A percentile compares a stretch with the other conserved stretches of the same genome.
These are phyloP conservation scores for Cordia subcordata DNA, from an alignment of 257 asterid species.

Conservation along the genomic window DNA sequence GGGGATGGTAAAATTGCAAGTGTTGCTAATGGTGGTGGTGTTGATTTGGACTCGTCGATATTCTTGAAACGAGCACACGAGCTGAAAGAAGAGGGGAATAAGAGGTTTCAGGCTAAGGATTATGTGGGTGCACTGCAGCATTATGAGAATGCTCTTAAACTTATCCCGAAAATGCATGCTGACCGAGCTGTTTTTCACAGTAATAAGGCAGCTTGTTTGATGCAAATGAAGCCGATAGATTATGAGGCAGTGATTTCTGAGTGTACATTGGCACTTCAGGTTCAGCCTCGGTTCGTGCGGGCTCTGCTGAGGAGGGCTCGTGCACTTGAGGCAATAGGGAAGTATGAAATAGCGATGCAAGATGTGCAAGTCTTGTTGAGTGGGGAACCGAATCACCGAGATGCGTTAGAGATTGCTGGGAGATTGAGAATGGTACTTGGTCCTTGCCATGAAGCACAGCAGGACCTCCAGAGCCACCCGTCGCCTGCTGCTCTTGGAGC, in stretches of 20 bases:
- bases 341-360: slow-evolving; percentile 74
- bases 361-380: slow-evolving; percentile 65
- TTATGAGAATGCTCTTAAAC: slow-evolving; percentile 76
- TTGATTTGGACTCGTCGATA: slow-evolving; percentile 51
- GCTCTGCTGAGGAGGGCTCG: slow-evolving; percentile 89
- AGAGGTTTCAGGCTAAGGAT: slow-evolving; percentile 72
- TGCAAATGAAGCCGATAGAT: slow-evolving; percentile 93
- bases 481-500: slow-evolving; percentile 99
- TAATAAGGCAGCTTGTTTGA: slow-evolving; percentile 92
- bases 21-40: slow-evolving; percentile 58
- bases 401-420: slow-evolving; percentile 72
- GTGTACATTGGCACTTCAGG: slow-evolving; percentile 72
- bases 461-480: slow-evolving; percentile 96
- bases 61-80: slow-evolving; percentile 78
- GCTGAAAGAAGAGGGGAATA: slow-evolving; percentile 94
- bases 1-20: slow-evolving; percentile 35
- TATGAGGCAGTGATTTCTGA: slow-evolving; percentile 80
- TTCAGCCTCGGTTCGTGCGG: slow-evolving; percentile 63
- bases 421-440: slow-evolving; percentile 62
- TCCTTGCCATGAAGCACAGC: slow-evolving; percentile 78
- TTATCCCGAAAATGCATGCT: slow-evolving; percentile 69
- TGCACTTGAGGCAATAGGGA: slow-evolving; percentile 75
- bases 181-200: slow-evolving; percentile 94
- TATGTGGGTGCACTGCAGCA: slow-evolving; percentile 71
- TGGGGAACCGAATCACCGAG: slow-evolving; percentile 61